A percentile compares a stretch with the other conserved stretches of the same genome.
phyloP scores from a whole-genome alignment of 2,329 filamentous ascomycete genomes.

The Talaromyces sp. region DNA sequence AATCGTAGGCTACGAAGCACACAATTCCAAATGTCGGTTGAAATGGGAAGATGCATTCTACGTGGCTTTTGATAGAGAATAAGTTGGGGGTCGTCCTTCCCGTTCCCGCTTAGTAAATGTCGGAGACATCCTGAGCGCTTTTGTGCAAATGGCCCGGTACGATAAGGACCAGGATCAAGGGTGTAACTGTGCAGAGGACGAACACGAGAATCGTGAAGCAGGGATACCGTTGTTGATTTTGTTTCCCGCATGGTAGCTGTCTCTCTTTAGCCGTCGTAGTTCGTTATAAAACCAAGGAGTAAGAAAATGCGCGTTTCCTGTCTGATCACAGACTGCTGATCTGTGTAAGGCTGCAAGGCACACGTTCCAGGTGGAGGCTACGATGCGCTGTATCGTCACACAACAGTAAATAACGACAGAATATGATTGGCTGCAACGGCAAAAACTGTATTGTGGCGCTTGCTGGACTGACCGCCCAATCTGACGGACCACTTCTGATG shows the following conservation, averaged over 20 bases:
- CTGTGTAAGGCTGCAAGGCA: constrained; percentile 8
- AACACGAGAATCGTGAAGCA: not conserved
- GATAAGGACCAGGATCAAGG: not conserved
- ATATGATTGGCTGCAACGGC: not conserved
- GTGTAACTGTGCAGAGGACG: not conserved
- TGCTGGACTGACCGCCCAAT: not conserved
- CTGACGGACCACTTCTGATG: not conserved
- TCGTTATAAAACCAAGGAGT: not conserved
- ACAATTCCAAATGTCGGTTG: not conserved
- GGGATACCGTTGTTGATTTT: not conserved
- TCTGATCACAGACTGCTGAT: not conserved
- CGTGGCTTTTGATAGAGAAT: not conserved
- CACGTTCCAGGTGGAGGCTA: not conserved
- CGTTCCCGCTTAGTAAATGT: not conserved
- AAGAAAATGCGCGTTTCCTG: not conserved
- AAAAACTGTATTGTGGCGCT: not conserved
- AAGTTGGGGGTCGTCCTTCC: not conserved
- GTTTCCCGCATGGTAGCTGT: not conserved
- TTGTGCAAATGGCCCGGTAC: not conserved
- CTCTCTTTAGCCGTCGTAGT: not conserved
- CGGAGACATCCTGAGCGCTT: not conserved
- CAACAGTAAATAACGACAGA: not conserved
- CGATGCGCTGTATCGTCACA: not conserved
- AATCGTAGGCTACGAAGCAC: not conserved
- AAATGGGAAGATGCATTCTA: not conserved